Percentiles rank a stretch among this genome's conserved stretches.
Evolutionary conservation across 140 eudicot genomes (phyloP).

Genomic region (Oenanthe javanica): DNA sequence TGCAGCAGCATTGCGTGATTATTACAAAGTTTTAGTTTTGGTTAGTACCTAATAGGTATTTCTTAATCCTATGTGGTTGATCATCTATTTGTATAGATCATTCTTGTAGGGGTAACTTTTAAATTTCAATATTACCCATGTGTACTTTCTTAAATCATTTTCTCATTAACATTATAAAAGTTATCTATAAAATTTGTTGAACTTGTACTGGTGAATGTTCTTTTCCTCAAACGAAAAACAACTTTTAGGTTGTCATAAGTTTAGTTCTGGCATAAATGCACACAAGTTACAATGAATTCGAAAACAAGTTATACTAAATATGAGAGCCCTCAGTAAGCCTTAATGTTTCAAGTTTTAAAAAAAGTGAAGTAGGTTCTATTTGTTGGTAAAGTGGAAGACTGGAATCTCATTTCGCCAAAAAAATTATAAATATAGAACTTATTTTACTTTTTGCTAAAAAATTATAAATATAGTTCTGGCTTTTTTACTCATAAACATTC

Average conservation of each 20-base stretch:
- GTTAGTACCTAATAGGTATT: constrained; percentile 9
- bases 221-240: background rate
- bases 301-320: too few species aligned
- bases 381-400: background rate
- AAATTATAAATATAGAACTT: too few species aligned
- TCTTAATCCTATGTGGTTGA: background rate
- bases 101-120: background rate
- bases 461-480: too few species aligned
- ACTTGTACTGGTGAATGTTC: background rate
- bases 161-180: background rate
- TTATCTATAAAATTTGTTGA: background rate
- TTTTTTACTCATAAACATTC: background rate
- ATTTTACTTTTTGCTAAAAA: too few species aligned
- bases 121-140: background rate
- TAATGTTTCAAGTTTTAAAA: background rate
- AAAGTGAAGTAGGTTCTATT: background rate
- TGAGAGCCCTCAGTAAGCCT: background rate
- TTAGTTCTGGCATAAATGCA: too few species aligned
- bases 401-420: background rate
- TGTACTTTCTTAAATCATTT: background rate
- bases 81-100: background rate
- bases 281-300: background rate
- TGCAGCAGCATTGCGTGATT: constrained; percentile 4
- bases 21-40: background rate
- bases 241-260: background rate